Base-by-base conservation (phyloP, 2,329 filamentous ascomycete genomes). In the Lachnellula cervina region DNA sequence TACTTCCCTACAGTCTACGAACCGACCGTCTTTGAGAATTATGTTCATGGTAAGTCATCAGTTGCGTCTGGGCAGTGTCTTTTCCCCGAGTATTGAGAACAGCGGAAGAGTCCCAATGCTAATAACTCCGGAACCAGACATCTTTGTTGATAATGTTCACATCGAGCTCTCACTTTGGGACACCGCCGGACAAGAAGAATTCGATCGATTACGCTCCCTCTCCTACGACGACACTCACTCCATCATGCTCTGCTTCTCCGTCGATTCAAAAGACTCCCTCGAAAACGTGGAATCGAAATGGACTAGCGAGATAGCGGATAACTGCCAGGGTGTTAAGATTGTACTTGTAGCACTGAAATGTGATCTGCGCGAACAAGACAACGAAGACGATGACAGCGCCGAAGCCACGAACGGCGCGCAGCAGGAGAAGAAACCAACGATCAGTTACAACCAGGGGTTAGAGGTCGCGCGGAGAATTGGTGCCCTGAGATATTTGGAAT, bases 241-340 rank as follows among this genome's bases (percentile, higher is more conserved):
- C 45, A 96, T 99, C 68, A 97, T 99, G 88, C 89, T 99, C 65
- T 99, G 94, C 79, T 99, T 97, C 76, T 94, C 89, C 67, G 89
- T 97, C 71, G 94, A 99, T 74, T 96, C 90, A 71, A 90, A 88
- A 64, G 92, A 97, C 73, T 97, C 92, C 3, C 84, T 99, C 59
- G 94, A 99, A 73, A 99, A 99, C 81, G 91, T 99, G 59, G 91
- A 96, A 73, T 93, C 90, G 66, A 99, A 99, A 76, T 99, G 94
- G 94, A 90, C 97, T 5, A 88, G 90, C 60, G 94, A 99, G 74
- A 99, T 99, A 64, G 89, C 92, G 60, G 94, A 99, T 75, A 97
- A 99, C 76, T 97, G 94, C 74, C 90, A 91, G 1, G 90, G 88
- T 56, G 94, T 97, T 61, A 96, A 95, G 73, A 83, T 99, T 46